Conservation (phyloP, 2,329 filamentous ascomycete genomes). For the Epicoccum nigrum region DNA sequence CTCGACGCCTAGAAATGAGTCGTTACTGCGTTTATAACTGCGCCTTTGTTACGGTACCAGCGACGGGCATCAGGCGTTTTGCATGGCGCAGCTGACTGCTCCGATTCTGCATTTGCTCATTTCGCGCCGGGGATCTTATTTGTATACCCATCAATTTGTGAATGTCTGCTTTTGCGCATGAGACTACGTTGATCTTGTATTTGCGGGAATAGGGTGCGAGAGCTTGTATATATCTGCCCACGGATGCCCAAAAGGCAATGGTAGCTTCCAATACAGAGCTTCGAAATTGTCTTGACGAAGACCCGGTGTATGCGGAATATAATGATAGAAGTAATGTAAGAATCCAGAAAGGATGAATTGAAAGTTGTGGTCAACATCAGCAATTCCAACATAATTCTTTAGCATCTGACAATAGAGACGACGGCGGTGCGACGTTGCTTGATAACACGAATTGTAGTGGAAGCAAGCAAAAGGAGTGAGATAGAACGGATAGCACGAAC, state of each 20-base stretch:
- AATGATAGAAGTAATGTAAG: too few relatives aligned
- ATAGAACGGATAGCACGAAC: neutral
- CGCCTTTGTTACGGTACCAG: slow-evolving; percentile 12
- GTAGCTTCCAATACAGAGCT: slow-evolving; percentile 14
- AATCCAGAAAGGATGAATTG: too few relatives aligned
- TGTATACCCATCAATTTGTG: slow-evolving; percentile 46
- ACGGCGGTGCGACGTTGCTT: too few relatives aligned
- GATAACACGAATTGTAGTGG: too few relatives aligned
- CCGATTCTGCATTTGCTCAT: slow-evolving; percentile 15
- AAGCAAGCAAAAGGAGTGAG: neutral
- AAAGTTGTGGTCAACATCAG: too few relatives aligned
- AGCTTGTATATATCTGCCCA: slow-evolving; percentile 11
- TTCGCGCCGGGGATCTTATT: slow-evolving; percentile 31
- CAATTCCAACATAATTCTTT: too few relatives aligned
- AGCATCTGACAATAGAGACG: too few relatives aligned
- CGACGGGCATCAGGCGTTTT: slow-evolving; percentile 25
- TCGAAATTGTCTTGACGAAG: neutral
- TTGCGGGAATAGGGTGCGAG: neutral
- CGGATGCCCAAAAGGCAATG: slow-evolving; percentile 5
- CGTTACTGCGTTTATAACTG: neutral
- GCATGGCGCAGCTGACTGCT: slow-evolving; percentile 13
- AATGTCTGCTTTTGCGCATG: slow-evolving; percentile 21
- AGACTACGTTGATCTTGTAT: slow-evolving; percentile 12
- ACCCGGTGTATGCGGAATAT: too few relatives aligned
- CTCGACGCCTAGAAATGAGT: slow-evolving; percentile 13